Evolutionary conservation across 495 filamentous ascomycete genomes (phyloP), one percentile per base, ranked within the genome.

Genomic region (Lindgomyces ingoldianus): DNA sequence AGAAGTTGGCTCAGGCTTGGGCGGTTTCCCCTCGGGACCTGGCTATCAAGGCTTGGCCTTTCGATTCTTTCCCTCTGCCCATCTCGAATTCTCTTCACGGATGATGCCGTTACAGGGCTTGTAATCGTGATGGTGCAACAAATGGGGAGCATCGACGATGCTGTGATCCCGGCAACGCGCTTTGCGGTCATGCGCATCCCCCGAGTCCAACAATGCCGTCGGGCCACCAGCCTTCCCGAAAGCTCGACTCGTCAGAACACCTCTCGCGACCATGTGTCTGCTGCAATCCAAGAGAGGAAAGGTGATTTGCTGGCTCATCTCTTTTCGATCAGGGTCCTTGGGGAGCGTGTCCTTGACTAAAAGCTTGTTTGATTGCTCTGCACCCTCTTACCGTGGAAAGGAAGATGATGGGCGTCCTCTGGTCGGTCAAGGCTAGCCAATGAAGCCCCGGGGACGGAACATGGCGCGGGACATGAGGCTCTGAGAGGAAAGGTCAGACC

Each of bases 291-390:
- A 8, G 3, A 22, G 21, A 22, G 10, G 45, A 14, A 25, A 9
- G 18, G 48, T 26, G 18, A 36, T 39, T 25, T 56, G 60, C 36
- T 39, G 56, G 19, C 60, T 29, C 60, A 63, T 56, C 6, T 46
- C 1, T n/a, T 30, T 63, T 26, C 22, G 30, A 55, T 49, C 25
- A 18, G 22, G 19, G 49, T 47, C 54, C 59, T 54, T 11, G 59
- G 49, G 49, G 4, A 24, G 19, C 11, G 10, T 10, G 11, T 30
- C 25, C 11, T 19, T 10, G 19, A 14, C 16, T 46, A 2, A 51
- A 51, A 60, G 57, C 57, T 50, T 60, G 47, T 52, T 45, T 61
- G 48, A 45, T n/a, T 61, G 48, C 25, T 11, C 49, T 33, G 49
- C 39, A 52, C 50, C 18, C 33, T 14, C 19, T 55, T 18, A 42